Conservation (phyloP, 2,329 filamentous ascomycete species). For the Pseudocercospora pini-densiflorae region DNA sequence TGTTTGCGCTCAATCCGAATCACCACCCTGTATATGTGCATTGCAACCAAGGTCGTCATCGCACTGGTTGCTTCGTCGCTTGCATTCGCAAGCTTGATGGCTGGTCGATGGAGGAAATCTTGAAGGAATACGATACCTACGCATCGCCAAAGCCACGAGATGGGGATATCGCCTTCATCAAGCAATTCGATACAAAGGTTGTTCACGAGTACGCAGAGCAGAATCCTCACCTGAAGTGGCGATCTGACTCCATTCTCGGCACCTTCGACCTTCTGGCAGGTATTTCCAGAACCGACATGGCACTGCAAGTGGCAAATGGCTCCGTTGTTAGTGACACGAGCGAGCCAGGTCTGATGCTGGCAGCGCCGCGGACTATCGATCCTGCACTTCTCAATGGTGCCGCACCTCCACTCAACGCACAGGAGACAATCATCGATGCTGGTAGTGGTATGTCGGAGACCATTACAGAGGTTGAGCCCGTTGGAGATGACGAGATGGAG, state of each 20-base stretch:
- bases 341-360: background rate
- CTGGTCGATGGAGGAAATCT: constrained; percentile 64
- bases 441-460: background rate
- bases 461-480: background rate
- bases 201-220: constrained; percentile 40
- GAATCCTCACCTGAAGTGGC: constrained; percentile 1
- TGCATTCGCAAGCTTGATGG: constrained; percentile 75
- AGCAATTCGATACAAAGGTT: constrained; percentile 47
- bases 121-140: constrained; percentile 75
- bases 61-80: constrained; percentile 86
- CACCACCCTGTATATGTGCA: constrained; percentile 86
- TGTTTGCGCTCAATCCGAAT: constrained; percentile 69
- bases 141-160: constrained; percentile 55
- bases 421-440: background rate
- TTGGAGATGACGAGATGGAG: background rate
- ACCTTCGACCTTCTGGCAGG: constrained; percentile 2
- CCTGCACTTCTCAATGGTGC: background rate
- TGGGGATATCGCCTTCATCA: constrained; percentile 52
- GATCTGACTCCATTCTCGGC: background rate
- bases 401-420: background rate
- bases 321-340: background rate
- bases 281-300: background rate
- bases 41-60: constrained; percentile 94
- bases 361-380: background rate
- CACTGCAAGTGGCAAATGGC: background rate